A percentile compares a stretch with the other conserved stretches of the same genome.
Evolutionary conservation across 2,329 filamentous ascomycete genomes (phyloP).

Genomic region (Fusarium haematococcum): DNA sequence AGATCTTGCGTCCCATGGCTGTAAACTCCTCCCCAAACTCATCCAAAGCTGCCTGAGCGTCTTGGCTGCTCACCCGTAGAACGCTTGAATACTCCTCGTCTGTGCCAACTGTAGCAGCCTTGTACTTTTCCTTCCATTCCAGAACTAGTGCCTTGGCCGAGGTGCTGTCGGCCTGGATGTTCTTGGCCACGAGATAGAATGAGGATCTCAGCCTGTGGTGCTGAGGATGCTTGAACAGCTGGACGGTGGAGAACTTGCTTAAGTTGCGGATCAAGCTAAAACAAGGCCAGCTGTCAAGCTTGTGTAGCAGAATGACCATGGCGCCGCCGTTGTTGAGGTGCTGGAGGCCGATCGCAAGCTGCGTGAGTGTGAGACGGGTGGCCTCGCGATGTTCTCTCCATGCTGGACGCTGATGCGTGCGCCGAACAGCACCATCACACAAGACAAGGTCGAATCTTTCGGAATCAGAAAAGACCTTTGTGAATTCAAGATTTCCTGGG

Average conservation of each 20-base stretch:
- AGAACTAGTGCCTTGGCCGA: slow-evolving; percentile 52
- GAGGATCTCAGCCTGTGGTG: slow-evolving; percentile 58
- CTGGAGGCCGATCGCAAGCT: slow-evolving; percentile 60
- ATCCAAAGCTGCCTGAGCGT: background rate
- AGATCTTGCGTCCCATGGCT: slow-evolving; percentile 15
- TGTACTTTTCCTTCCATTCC: slow-evolving; percentile 56
- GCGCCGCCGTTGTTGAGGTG: slow-evolving; percentile 60
- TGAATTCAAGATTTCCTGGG: slow-evolving; percentile 34
- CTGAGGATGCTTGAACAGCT: slow-evolving; percentile 57
- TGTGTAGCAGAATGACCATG: slow-evolving; percentile 64
- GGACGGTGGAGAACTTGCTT: slow-evolving; percentile 50
- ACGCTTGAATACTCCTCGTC: slow-evolving; percentile 1
- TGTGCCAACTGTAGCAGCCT: slow-evolving; percentile 51
- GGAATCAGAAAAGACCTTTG: background rate
- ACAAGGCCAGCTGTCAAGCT: slow-evolving; percentile 55
- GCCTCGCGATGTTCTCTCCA: slow-evolving; percentile 53
- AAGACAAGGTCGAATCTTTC: slow-evolving; percentile 57
- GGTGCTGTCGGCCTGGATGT: slow-evolving; percentile 49
- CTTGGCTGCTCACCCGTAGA: background rate
- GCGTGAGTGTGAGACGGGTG: slow-evolving; percentile 49
- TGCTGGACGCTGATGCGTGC: slow-evolving; percentile 49
- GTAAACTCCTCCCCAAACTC: slow-evolving; percentile 27
- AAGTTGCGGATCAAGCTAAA: slow-evolving; percentile 54
- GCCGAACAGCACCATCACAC: slow-evolving; percentile 61
- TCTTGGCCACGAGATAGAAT: slow-evolving; percentile 64